phyloP scores from a whole-genome alignment of 371 early-diverging fungal genomes.

The Massospora cicadina region DNA sequence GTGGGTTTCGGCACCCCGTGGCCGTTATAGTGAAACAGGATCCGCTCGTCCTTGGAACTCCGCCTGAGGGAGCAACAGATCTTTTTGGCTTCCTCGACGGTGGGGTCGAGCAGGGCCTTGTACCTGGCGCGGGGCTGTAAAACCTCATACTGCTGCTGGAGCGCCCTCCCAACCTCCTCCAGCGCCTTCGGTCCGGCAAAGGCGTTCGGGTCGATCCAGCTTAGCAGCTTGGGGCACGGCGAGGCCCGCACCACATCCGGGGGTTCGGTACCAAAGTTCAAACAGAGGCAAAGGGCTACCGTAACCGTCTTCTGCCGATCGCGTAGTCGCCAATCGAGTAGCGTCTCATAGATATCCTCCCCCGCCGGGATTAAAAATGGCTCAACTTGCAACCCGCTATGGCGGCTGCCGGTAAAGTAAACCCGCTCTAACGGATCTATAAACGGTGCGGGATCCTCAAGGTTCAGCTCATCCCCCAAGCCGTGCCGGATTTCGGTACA shows the following conservation, averaged over 20 bases:
- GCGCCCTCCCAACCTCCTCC: conserved; percentile 69
- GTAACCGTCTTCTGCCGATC: conserved; percentile 25
- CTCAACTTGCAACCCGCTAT: neutral
- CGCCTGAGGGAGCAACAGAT: conserved; percentile 61
- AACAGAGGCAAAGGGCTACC: conserved; percentile 63
- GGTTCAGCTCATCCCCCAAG: neutral
- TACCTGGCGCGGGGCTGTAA: conserved; percentile 80
- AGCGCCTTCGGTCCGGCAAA: conserved; percentile 61
- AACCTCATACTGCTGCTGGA: conserved; percentile 83
- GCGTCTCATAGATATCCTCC: neutral
- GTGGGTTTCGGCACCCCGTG: conserved; percentile 96
- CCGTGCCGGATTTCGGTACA: neutral
- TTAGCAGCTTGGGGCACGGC: conserved; percentile 80
- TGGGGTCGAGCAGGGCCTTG: conserved; percentile 69
- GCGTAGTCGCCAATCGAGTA: conserved; percentile 25
- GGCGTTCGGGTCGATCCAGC: conserved; percentile 86
- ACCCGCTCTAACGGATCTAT: neutral
- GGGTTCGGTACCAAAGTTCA: conserved; percentile 92
- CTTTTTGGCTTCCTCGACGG: conserved; percentile 82
- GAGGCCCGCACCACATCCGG: conserved; percentile 82
- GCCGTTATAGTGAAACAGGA: conserved; percentile 94
- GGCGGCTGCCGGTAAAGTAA: neutral
- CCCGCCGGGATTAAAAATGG: neutral
- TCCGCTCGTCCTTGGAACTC: conserved; percentile 79
- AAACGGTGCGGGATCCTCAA: neutral